phyloP scores from a whole-genome alignment of 208 protist genomes.

The Acanthamoeba royreba region DNA sequence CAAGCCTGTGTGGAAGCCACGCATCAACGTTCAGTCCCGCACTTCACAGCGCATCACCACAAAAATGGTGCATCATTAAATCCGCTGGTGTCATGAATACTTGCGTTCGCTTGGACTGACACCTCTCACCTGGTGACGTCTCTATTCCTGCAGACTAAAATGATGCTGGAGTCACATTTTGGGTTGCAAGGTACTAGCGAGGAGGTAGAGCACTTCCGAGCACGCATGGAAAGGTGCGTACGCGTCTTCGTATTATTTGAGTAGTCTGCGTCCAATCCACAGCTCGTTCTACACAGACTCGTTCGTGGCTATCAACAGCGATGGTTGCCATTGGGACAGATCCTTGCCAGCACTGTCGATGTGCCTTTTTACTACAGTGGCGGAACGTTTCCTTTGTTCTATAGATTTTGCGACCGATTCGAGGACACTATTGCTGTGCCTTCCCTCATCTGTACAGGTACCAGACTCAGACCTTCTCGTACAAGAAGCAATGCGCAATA shows the following conservation, averaged over 20 bases:
- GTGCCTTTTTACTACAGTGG: neutral
- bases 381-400: neutral
- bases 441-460: neutral
- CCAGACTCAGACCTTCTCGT: neutral
- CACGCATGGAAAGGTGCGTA: neutral
- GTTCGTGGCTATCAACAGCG: neutral
- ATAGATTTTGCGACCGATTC: neutral
- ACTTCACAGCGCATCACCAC: neutral
- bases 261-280: too few species aligned
- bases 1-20: neutral
- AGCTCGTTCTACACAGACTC: too few species aligned
- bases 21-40: neutral
- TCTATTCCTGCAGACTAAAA: neutral
- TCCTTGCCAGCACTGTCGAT: neutral
- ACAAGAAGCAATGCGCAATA: too few species aligned
- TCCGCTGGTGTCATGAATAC: too few species aligned
- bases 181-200: neutral
- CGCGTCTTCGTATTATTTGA: neutral
- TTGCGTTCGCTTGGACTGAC: too few species aligned
- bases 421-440: neutral
- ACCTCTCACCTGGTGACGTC: too few species aligned
- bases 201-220: constrained; percentile 10
- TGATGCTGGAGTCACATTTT: neutral
- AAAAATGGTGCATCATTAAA: neutral
- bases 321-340: neutral